Evolutionary conservation across 108 stramenopile genomes (phyloP).

Genomic region (Halocafeteria seosinensis): DNA sequence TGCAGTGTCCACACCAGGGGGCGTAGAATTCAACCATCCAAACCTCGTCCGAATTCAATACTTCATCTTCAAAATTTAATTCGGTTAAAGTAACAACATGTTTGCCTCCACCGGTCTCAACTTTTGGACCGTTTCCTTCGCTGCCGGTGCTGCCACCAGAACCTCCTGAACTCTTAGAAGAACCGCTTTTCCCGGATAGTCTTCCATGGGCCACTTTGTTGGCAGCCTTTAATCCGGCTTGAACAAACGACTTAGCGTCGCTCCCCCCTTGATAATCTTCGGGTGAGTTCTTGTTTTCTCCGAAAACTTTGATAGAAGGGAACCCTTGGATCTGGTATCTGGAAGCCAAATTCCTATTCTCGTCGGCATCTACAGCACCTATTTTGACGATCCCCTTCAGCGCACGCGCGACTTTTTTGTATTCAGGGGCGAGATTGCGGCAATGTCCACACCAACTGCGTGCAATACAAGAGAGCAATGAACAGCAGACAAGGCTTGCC

Average conservation of each 20-base stretch:
- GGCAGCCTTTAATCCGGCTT: neutral
- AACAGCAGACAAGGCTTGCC: no score
- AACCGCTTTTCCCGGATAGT: neutral
- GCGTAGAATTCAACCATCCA: constrained; percentile 37
- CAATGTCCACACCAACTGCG: constrained; percentile 43
- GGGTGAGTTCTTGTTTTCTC: constrained; percentile 49
- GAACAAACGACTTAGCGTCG: constrained; percentile 29
- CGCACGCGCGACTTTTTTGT: constrained; percentile 29
- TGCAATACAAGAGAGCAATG: neutral
- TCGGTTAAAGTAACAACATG: constrained; percentile 8
- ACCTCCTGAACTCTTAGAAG: neutral
- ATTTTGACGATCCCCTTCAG: constrained; percentile 27
- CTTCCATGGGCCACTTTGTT: neutral
- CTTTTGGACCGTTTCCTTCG: neutral
- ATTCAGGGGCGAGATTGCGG: constrained; percentile 42
- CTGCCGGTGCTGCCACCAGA: neutral
- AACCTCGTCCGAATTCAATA: constrained; percentile 7
- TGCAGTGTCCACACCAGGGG: constrained; percentile 54
- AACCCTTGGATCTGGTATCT: constrained; percentile 34
- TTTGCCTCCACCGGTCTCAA: neutral
- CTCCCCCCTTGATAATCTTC: constrained; percentile 62
- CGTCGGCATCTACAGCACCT: constrained; percentile 35
- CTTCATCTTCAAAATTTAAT: constrained; percentile 1
- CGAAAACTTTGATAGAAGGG: constrained; percentile 41
- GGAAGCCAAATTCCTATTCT: constrained; percentile 20